These are phyloP conservation scores for Asterophora parasitica DNA, from an alignment of 768 basidiomycete species.

Conservation along the genomic window DNA sequence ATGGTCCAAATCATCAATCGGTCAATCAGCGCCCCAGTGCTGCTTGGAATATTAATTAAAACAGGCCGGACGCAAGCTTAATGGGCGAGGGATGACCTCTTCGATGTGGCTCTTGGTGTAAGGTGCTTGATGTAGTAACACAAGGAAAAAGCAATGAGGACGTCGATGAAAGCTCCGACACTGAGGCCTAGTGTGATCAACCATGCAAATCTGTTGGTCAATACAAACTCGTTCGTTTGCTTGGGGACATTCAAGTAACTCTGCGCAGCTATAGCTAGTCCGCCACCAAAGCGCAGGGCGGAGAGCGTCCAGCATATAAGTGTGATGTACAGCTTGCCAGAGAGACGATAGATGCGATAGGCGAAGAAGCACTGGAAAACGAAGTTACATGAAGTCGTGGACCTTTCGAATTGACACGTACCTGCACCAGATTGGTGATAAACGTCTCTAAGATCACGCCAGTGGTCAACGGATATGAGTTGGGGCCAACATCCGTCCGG, in stretches of 20 bases:
- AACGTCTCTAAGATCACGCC: conserved; percentile 17
- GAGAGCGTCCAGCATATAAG: conserved; percentile 16
- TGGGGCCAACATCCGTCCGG: conserved; percentile 7
- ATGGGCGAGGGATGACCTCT: conserved; percentile 5
- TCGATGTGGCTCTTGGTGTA: conserved; percentile 3
- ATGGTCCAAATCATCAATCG: conserved; percentile 23
- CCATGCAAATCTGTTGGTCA: conserved; percentile 21
- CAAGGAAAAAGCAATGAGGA: conserved; percentile 19
- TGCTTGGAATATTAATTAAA: background rate
- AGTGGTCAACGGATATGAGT: conserved; percentile 19
- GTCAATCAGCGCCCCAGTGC: conserved; percentile 18
- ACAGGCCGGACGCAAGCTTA: conserved; percentile 4
- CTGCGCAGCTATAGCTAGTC: conserved; percentile 15
- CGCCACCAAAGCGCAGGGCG: conserved; percentile 15
- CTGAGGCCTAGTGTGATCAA: conserved; percentile 19
- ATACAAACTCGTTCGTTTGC: conserved; percentile 17
- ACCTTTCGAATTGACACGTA: background rate
- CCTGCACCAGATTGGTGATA: conserved; percentile 19
- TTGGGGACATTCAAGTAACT: conserved; percentile 20
- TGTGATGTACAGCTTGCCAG: conserved; percentile 11
- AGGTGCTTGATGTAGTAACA: conserved; percentile 18
- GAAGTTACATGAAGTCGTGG: background rate
- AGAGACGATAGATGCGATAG: conserved; percentile 20
- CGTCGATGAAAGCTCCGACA: conserved; percentile 20
- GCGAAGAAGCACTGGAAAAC: conserved; percentile 19